These are phyloP conservation scores for Euryodendron excelsum DNA, from an alignment of 148 eudicot genomes.

Conservation along the genomic window DNA sequence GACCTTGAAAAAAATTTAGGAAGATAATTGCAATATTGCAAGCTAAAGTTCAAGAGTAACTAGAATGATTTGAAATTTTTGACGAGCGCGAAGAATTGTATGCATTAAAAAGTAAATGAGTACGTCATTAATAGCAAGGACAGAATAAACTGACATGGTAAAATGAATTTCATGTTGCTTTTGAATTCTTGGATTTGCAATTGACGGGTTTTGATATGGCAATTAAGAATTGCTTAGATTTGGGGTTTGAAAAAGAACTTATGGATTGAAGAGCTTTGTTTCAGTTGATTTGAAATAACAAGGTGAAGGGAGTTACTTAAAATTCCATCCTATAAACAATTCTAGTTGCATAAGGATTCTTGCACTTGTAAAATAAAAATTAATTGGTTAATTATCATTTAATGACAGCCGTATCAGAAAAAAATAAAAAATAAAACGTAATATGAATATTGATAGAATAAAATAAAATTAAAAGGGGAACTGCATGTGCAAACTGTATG, in stretches of 20 bases:
- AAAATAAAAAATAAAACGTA: no score
- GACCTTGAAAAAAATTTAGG: background rate
- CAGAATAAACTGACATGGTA: background rate
- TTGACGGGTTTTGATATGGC: background rate
- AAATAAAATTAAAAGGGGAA: no score
- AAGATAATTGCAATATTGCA: no score
- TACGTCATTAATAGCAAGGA: background rate
- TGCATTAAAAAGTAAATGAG: background rate
- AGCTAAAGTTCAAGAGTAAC: background rate
- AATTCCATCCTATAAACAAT: background rate
- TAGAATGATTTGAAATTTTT: background rate
- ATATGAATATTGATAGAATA: no score
- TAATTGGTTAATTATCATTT: no score
- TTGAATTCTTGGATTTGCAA: background rate
- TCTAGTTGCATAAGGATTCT: no score
- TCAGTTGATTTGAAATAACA: background rate
- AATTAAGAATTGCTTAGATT: background rate
- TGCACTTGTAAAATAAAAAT: no score
- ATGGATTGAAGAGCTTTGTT: background rate
- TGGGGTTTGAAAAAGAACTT: background rate
- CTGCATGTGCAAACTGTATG: no score
- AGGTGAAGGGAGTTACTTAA: background rate
- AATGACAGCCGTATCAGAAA: no score
- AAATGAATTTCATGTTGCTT: background rate
- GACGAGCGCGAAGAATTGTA: background rate